A percentile compares a stretch with the other conserved stretches of the same genome.
Conservation (phyloP, 768 basidiomycete species). For the Scleroderma citrinum region DNA sequence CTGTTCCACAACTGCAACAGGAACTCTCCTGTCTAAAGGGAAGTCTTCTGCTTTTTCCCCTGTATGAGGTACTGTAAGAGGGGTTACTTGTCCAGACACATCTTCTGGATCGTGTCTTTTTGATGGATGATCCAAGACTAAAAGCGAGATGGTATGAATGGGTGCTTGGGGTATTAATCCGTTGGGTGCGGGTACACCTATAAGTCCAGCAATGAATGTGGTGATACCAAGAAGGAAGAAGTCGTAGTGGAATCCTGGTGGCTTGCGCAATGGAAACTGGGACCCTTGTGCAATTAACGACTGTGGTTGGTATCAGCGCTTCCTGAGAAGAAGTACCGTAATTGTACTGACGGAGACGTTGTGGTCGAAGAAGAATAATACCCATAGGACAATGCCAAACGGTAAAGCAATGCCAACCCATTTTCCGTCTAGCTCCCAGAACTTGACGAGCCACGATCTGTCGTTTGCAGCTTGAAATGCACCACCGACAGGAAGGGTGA, state of each 20-base stretch:
- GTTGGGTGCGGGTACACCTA: slow-evolving; percentile 84
- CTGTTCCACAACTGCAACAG: slow-evolving; percentile 82
- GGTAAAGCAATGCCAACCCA: slow-evolving; percentile 89
- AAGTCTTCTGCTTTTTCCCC: slow-evolving; percentile 20
- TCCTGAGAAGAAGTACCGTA: too few relatives aligned
- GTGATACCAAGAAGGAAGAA: slow-evolving; percentile 89
- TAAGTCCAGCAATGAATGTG: slow-evolving; percentile 82
- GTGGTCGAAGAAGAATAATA: slow-evolving; percentile 93
- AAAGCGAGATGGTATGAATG: slow-evolving; percentile 82
- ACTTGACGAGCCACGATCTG: slow-evolving; percentile 77
- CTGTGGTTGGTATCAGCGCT: slow-evolving; percentile 35
- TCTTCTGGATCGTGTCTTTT: slow-evolving; percentile 36
- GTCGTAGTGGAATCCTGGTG: slow-evolving; percentile 82
- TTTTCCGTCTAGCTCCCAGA: slow-evolving; percentile 83
- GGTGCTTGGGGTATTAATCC: slow-evolving; percentile 85
- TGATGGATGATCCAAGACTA: slow-evolving; percentile 50
- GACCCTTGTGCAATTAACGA: slow-evolving; percentile 90
- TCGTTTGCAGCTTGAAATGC: slow-evolving; percentile 70
- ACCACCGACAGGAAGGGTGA: slow-evolving; percentile 61
- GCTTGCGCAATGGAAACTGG: slow-evolving; percentile 85
- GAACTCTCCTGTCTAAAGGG: slow-evolving; percentile 39
- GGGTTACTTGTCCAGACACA: not conserved
- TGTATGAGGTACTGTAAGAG: slow-evolving; percentile 3
- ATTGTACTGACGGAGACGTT: slow-evolving; percentile 70
- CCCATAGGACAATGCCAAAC: slow-evolving; percentile 83